phyloP scores from a whole-genome alignment of 768 basidiomycete species.

The Floccularia luteovirens region DNA sequence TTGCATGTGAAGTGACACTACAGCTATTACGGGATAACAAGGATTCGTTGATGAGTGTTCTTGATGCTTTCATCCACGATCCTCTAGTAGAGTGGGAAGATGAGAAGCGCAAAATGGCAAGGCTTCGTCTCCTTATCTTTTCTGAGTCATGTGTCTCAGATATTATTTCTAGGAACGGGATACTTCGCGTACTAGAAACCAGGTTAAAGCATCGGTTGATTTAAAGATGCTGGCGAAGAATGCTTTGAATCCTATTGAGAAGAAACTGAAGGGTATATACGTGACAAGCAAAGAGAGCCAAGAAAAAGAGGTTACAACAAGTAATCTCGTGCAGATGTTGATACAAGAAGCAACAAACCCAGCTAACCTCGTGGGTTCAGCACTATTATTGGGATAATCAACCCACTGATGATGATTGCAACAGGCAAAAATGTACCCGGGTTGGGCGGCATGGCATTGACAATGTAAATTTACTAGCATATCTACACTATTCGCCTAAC shows the following conservation, averaged over 20 bases:
- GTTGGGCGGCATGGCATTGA: slow-evolving; percentile 82
- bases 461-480: neutral
- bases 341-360: slow-evolving; percentile 83
- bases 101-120: slow-evolving; percentile 59
- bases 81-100: slow-evolving; percentile 96
- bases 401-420: neutral
- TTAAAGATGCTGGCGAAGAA: slow-evolving; percentile 62
- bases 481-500: slow-evolving; percentile 18
- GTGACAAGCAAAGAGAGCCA: slow-evolving; percentile 41
- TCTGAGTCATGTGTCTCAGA: neutral
- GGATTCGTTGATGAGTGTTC: slow-evolving; percentile 89
- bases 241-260: slow-evolving; percentile 74
- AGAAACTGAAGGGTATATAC: slow-evolving; percentile 74
- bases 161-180: slow-evolving; percentile 32
- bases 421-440: slow-evolving; percentile 86
- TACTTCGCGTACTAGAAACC: slow-evolving; percentile 25
- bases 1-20: slow-evolving; percentile 87
- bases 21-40: slow-evolving; percentile 82
- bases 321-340: slow-evolving; percentile 84
- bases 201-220: slow-evolving; percentile 43
- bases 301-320: slow-evolving; percentile 61
- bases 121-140: slow-evolving; percentile 7
- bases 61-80: slow-evolving; percentile 96
- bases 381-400: neutral
- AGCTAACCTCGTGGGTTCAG: slow-evolving; percentile 47